A percentile compares a stretch with the other conserved stretches of the same genome.
These are phyloP conservation scores for Fragaria vesca DNA, from an alignment of 306 rosid species.

Conservation along the genomic window DNA sequence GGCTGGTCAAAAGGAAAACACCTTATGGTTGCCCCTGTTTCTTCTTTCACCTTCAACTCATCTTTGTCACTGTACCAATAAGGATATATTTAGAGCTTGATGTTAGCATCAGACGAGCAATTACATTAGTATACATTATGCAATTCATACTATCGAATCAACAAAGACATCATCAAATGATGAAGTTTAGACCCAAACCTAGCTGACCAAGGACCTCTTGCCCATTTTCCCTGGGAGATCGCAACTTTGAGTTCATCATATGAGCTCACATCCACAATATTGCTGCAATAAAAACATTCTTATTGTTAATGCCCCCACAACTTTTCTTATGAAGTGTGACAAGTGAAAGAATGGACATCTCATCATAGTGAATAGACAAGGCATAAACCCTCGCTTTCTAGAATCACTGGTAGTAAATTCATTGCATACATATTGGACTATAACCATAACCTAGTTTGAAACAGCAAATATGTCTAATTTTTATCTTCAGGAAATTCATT, in stretches of 20 bases:
- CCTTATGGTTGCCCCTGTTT: slow-evolving; percentile 95
- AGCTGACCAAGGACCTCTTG: slow-evolving; percentile 99
- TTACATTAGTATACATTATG: neutral
- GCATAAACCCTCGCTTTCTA: neutral
- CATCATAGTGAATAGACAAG: neutral
- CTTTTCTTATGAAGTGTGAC: slow-evolving; percentile 6
- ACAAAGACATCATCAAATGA: neutral
- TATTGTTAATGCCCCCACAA: slow-evolving; percentile 14
- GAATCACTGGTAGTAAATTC: neutral
- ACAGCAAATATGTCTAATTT: neutral
- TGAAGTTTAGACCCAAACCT: slow-evolving; percentile 46
- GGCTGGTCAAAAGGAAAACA: slow-evolving; percentile 94
- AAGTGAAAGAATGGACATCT: neutral
- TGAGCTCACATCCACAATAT: slow-evolving; percentile 79
- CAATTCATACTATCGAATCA: neutral
- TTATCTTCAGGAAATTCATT: neutral
- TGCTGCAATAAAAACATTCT: slow-evolving; percentile 46
- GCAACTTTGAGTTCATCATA: slow-evolving; percentile 89
- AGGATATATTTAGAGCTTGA: slow-evolving; percentile 4
- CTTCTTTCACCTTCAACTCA: slow-evolving; percentile 88
- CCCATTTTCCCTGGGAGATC: slow-evolving; percentile 93
- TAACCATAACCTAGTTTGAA: neutral
- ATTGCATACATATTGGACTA: neutral
- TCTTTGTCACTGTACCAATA: slow-evolving; percentile 61
- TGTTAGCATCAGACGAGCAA: slow-evolving; percentile 15